Percentiles rank a stretch among this genome's conserved stretches.
These are phyloP conservation scores for Penicillium desertorum DNA, from an alignment of 495 filamentous ascomycete genomes.

Conservation along the genomic window DNA sequence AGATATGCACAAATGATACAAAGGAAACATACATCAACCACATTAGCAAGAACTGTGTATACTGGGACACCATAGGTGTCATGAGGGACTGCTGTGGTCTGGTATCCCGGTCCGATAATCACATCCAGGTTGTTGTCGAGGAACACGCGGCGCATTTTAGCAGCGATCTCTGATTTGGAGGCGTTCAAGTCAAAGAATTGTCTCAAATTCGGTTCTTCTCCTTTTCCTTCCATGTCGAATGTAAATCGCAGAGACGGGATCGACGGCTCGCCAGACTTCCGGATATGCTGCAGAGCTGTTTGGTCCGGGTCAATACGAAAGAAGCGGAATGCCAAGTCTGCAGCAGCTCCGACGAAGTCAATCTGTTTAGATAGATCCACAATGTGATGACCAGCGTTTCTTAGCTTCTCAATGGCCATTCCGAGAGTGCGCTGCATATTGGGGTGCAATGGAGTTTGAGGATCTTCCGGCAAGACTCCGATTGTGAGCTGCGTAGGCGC, in stretches of 20 bases:
- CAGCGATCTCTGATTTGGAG: background rate
- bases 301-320: background rate
- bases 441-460: background rate
- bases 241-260: background rate
- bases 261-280: background rate
- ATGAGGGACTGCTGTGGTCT: slow-evolving; percentile 47
- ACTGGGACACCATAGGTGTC: slow-evolving; percentile 48
- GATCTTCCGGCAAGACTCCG: background rate
- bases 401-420: background rate
- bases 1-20: background rate
- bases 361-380: background rate
- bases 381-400: background rate
- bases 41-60: slow-evolving; percentile 51
- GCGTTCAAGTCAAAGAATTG: background rate
- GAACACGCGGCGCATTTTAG: background rate
- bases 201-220: background rate
- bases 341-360: background rate
- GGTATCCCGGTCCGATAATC: slow-evolving; percentile 45
- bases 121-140: slow-evolving; percentile 38
- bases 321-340: background rate
- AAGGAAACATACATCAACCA: slow-evolving; percentile 48
- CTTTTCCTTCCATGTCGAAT: background rate
- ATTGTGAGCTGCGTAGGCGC: background rate
- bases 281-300: background rate
- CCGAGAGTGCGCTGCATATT: background rate